These are phyloP conservation scores for Aegilops tauschii DNA, from an alignment of 176 grass and related monocot species.

Conservation along the genomic window DNA sequence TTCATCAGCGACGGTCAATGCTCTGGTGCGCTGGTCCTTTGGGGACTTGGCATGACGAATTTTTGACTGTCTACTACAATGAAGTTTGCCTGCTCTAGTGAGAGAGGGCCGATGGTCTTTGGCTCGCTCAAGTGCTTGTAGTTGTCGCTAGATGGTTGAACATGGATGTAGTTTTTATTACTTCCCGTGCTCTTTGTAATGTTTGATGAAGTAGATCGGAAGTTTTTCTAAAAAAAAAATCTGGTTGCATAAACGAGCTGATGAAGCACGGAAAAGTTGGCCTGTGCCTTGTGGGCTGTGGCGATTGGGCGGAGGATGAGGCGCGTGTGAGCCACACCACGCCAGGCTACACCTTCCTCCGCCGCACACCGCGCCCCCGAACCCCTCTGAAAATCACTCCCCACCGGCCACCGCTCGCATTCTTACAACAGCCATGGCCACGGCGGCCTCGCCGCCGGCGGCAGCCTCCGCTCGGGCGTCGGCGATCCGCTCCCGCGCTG, in stretches of 20 bases:
- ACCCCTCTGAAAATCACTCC: neutral
- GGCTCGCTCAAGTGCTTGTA: too few species aligned
- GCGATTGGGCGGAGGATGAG: constrained; percentile 42
- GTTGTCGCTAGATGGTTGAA: too few species aligned
- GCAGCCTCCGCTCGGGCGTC: constrained; percentile 9
- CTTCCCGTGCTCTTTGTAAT: too few species aligned
- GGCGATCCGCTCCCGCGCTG: neutral
- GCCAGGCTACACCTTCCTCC: constrained; percentile 25
- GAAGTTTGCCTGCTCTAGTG: too few species aligned
- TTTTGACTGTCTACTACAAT: too few species aligned
- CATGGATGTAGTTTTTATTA: too few species aligned
- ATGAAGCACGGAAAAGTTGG: neutral
- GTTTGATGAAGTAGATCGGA: too few species aligned
- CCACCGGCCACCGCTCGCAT: neutral
- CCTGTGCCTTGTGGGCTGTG: neutral
- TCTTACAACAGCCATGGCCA: constrained; percentile 14
- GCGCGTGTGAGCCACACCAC: constrained; percentile 48
- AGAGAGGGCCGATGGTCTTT: accelerated
- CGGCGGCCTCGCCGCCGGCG: neutral
- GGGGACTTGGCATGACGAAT: too few species aligned
- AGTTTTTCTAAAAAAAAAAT: too few species aligned
- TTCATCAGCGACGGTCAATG: too few species aligned
- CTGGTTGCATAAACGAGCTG: too few species aligned
- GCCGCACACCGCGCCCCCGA: constrained; percentile 8
- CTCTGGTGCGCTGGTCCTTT: too few species aligned